Percentiles rank a stretch among this genome's conserved stretches.
Conservation (phyloP, 164 flowering plant genomes). For the Chimonanthus salicifolius region DNA sequence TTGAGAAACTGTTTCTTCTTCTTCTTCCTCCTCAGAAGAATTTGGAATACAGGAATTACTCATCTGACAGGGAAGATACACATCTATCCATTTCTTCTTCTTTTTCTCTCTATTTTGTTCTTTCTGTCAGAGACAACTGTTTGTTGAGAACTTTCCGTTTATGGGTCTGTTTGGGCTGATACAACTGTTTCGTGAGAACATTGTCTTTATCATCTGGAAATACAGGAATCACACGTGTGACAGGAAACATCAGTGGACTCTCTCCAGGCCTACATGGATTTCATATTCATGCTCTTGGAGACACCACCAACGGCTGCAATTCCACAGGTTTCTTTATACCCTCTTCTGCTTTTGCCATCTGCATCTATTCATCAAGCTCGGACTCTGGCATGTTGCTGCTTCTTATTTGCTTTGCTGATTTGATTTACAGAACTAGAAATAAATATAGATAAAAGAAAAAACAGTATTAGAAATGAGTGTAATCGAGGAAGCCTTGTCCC, state of each 20-base stretch:
- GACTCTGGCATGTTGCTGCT: background rate
- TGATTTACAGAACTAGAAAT: too few relatives aligned
- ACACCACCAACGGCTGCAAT: constrained; percentile 89
- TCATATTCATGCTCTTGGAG: constrained; percentile 90
- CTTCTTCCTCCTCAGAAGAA: too few relatives aligned
- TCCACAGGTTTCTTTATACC: constrained; percentile 56
- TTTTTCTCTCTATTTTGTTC: constrained; percentile 3
- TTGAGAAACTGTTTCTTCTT: too few relatives aligned
- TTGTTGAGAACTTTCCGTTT: background rate
- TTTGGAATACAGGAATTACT: too few relatives aligned
- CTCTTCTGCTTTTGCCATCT: background rate
- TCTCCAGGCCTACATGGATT: constrained; percentile 83
- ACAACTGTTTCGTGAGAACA: background rate
- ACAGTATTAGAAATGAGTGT: too few relatives aligned
- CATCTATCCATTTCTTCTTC: background rate
- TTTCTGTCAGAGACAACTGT: background rate
- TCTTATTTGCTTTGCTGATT: too few relatives aligned
- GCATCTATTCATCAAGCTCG: background rate
- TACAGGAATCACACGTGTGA: constrained; percentile 58
- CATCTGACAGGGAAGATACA: too few relatives aligned
- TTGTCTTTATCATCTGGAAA: background rate
- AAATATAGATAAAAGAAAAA: too few relatives aligned
- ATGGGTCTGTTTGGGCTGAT: background rate
- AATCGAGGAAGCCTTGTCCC: too few relatives aligned
- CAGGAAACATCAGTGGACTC: constrained; percentile 67